Evolutionary conservation across 768 basidiomycete genomes (phyloP), one percentile per base, ranked within the genome.

Genomic region (Kwoniella dendrophila): DNA sequence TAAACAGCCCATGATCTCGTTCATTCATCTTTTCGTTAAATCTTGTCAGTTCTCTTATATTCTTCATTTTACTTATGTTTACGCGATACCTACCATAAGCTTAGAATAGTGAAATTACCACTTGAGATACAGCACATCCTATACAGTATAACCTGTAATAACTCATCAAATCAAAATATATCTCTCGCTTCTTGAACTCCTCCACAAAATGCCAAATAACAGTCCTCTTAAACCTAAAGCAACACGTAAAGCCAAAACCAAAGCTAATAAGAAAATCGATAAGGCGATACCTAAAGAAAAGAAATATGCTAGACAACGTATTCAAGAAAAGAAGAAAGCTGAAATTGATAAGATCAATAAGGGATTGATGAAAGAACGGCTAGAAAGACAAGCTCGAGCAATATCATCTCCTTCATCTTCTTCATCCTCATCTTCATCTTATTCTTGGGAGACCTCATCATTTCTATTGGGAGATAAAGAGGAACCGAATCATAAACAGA

Each of bases 281-380:
- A 36, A 51, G 34, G 49, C 49, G 1, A 8, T 51, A 36, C 49
- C 49, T n/a, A 51, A 22, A 22, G 49, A 51, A 22, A 29, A 20
- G 2, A 38, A 22, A 20, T 56, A 32, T n/a, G n/a, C n/a, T n/a
- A n/a, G n/a, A n/a, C n/a, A n/a, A n/a, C n/a, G n/a, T n/a, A n/a
- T n/a, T n/a, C 41, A 43, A 44, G 29, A 27, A 32, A 18, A 53
- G 30, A 34, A 53, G 51, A 43, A 26, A 56, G 30, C 32, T 32
- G 16, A 40, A 56, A 18, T 4, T 10, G 18, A 30, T 2, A 33
- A 47, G 32, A 26, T 14, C 18, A 38, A 36, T 43, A n/a, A 45
- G 33, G 32, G 45, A 40, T 6, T 0, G 27, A 30, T 6, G 29
- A 8, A 18, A 34, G 24, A 48, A 5, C 40, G 2, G 22, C 22